phyloP scores from a whole-genome alignment of 1,284 basidiomycete species.

The Phlebopus sp. region DNA sequence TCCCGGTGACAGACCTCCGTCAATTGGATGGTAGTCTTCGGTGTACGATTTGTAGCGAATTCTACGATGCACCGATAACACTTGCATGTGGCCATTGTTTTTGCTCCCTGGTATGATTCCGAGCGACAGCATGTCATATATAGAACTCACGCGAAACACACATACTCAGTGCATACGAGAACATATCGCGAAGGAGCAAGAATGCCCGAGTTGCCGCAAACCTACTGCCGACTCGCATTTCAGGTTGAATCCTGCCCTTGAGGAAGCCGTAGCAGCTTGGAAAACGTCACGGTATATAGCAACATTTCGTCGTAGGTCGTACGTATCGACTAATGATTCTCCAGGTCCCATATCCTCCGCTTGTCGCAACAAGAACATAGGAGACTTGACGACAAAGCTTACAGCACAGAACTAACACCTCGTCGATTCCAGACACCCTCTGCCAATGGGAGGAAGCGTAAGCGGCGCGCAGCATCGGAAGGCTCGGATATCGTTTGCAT shows the following conservation, averaged over 20 bases:
- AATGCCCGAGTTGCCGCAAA: constrained; percentile 67
- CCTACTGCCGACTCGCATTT: constrained; percentile 55
- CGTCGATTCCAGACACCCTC: constrained; percentile 14
- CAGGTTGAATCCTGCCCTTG: constrained; percentile 56
- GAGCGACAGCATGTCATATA: neutral
- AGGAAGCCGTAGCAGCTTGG: constrained; percentile 63
- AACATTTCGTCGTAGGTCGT: neutral
- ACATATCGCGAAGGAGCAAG: constrained; percentile 50
- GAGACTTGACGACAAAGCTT: constrained; percentile 8
- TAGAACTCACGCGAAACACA: constrained; percentile 2
- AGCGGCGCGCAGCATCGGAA: constrained; percentile 14
- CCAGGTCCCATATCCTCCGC: constrained; percentile 42
- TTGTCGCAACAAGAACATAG: constrained; percentile 33
- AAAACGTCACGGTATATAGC: constrained; percentile 53
- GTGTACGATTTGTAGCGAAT: constrained; percentile 69
- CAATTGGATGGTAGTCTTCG: constrained; percentile 61
- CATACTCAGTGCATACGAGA: constrained; percentile 59
- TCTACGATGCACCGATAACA: constrained; percentile 67
- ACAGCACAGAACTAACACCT: constrained; percentile 31
- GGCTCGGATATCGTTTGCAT: constrained; percentile 24
- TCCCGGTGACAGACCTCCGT: constrained; percentile 56
- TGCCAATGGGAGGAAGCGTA: constrained; percentile 26
- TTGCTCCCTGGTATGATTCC: constrained; percentile 62
- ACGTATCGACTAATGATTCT: neutral
- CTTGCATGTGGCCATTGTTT: constrained; percentile 73